These are phyloP conservation scores for Spergularia marina DNA, from an alignment of 148 eudicot genomes.

Conservation along the genomic window DNA sequence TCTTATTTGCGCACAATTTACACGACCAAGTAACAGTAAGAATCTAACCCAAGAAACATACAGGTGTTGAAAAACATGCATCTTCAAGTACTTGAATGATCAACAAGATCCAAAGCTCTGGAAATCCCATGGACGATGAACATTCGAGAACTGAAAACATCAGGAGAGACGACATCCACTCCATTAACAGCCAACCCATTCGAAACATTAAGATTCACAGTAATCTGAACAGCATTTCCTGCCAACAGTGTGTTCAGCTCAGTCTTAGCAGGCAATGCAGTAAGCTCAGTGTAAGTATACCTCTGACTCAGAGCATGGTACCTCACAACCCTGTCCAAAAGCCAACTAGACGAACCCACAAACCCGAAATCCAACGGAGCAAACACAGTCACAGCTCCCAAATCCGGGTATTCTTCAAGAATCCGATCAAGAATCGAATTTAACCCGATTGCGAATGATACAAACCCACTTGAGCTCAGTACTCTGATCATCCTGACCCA, in stretches of 20 bases:
- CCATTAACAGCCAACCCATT: conserved; percentile 40
- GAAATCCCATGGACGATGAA: conserved; percentile 62
- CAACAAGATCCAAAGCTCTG: conserved; percentile 35
- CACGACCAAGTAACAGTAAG: background rate
- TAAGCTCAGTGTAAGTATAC: conserved; percentile 33
- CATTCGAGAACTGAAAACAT: conserved; percentile 35
- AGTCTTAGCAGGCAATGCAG: conserved; percentile 35
- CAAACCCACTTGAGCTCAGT: conserved; percentile 46
- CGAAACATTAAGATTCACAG: conserved; percentile 22
- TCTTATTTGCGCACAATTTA: background rate
- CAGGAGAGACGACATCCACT: conserved; percentile 41
- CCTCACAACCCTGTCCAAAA: conserved; percentile 45
- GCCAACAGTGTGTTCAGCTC: conserved; percentile 37
- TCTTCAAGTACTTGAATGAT: conserved; percentile 23
- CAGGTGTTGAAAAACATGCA: background rate
- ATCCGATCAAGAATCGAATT: conserved; percentile 45
- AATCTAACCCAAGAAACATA: background rate
- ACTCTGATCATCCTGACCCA: conserved; percentile 39
- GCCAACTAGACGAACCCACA: conserved; percentile 36
- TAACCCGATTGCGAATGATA: conserved; percentile 53
- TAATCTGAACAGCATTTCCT: conserved; percentile 34
- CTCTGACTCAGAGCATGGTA: conserved; percentile 45
- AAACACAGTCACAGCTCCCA: conserved; percentile 44
- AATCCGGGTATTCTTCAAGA: conserved; percentile 34
- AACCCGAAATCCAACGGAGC: conserved; percentile 47